Evolutionary conservation across 2,329 filamentous ascomycete genomes (phyloP), one percentile per base, ranked within the genome.

Genomic region (Talaromyces atroroseus): DNA sequence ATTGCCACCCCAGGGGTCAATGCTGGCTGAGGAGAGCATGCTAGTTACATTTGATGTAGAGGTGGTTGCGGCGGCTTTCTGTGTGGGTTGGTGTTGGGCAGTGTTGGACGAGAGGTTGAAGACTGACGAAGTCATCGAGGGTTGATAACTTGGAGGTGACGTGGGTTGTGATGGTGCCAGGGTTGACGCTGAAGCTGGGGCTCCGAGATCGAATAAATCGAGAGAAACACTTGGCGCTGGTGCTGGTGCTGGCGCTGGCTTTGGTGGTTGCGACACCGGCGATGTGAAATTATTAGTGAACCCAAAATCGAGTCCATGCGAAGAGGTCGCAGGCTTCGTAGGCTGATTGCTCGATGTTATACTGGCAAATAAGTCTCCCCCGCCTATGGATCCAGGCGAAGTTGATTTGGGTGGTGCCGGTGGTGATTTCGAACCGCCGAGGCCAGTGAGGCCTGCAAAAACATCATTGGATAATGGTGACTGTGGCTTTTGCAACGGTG

Each of bases 1-100:
- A 71, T 92, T 90, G 58, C 82, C 83, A 47, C 90, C 91, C 90
- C 91, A 96, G 0, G 92, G 86, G 66, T 95, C 90, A 57, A 88
- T 78, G 60, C 51, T 60, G 46, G 63, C 67, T 18, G 66, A 64
- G 21, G 70, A 66, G 51, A 69, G 63, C 40, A 70, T 65, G 58
- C 58, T 70, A 23, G 75, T 77, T 21, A 75, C 76, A 44, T 80
- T 73, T 11, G 71, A 69, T n/a, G 73, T 71, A 52, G 76, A 74
- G 52, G 72, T 67, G 4, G 69, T 66, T 48, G 60, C 66, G 61
- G 71, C 52, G 58, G 63, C 61, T 38, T 63, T 62, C 44, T 59
- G 64, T 57, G 71, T 65, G 2, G 74, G 65, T 5, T 74, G 64
- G 2, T 79, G 68, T 23, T 77, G 68, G 6, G 78, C 68, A 1